These are phyloP conservation scores for Pseudoneurospora amorphoporcata DNA, from an alignment of 495 filamentous ascomycete genomes.

Conservation along the genomic window DNA sequence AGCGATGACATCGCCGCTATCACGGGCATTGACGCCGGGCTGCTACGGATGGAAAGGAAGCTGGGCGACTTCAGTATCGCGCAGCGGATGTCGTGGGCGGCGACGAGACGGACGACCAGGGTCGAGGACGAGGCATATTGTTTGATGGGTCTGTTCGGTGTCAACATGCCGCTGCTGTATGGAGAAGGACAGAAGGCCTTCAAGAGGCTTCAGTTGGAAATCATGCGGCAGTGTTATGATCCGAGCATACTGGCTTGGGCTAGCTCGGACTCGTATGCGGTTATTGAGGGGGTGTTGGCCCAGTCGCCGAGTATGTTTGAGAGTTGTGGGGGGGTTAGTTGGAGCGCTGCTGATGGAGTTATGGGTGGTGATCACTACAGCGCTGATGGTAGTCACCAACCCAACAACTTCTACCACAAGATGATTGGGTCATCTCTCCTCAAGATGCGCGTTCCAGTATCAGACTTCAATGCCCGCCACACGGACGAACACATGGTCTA, in stretches of 20 bases:
- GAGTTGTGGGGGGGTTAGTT: constrained; percentile 2
- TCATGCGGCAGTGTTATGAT: constrained; percentile 8
- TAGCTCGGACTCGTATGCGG: constrained; percentile 1
- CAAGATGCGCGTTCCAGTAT: neutral
- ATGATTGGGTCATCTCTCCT: constrained; percentile 4
- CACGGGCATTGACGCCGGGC: constrained; percentile 18
- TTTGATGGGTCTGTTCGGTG: constrained; percentile 12
- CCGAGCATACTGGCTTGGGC: constrained; percentile 10
- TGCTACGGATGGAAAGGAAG: neutral
- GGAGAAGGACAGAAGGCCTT: constrained; percentile 14
- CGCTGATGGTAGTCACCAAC: neutral
- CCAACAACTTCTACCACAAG: constrained; percentile 1
- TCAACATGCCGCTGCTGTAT: constrained; percentile 18
- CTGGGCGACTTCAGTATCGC: constrained; percentile 3
- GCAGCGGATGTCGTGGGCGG: constrained; percentile 12
- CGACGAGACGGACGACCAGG: constrained; percentile 11
- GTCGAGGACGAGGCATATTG: constrained; percentile 17
- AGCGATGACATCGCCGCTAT: constrained; percentile 3
- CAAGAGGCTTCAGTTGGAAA: constrained; percentile 11
- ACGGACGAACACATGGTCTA: neutral
- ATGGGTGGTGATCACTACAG: neutral
- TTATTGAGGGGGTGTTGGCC: constrained; percentile 5
- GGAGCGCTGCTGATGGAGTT: neutral
- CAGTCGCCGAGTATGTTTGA: constrained; percentile 6
- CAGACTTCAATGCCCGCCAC: neutral